Base-by-base conservation (phyloP, 371 early-diverging fungal genomes). In the Entomophthora muscae region DNA sequence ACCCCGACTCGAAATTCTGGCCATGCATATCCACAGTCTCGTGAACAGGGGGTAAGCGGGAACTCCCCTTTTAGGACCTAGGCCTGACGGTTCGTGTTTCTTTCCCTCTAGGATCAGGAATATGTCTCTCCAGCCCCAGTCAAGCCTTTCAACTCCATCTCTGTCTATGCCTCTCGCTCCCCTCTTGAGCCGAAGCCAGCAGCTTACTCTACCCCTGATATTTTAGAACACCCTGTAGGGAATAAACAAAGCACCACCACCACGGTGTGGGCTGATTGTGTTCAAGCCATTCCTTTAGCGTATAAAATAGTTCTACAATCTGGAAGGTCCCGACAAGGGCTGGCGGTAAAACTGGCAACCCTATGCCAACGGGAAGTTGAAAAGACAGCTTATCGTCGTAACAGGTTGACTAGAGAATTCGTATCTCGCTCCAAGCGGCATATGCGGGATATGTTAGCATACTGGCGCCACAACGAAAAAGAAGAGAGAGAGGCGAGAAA, bases 391-490 rank as follows among this genome's bases (percentile, higher is more conserved):
- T 53, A 64, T 3, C 71, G 71, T 12, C 54, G 66, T 2, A 66
- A 68, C 27, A 71, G 67, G 63, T 57, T 67, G 1, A 66, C 64
- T 53, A 68, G 67, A 22, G 71, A 71, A 3, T 53, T 68, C 5
- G 70, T 68, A 23, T 27, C 57, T 3, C 52, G 66, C 29, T 69
- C 73, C 0, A 65, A 68, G 24, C 66, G 69, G 30, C 68, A 65
- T 32, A 73, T 66, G 52, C 65, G 69, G 1, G 71, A 89, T 72
- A 85, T 90, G 85, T 70, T 89, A 21, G 53, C 83, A 24, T 91
- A 88, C 69, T 93, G 94, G 94, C 89, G 88, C 69, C 81, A 83
- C 63, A 86, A 94, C 67, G 92, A 91, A 68, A 83, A 82, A 67
- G 90, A 91, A 70, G 93, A 89, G 69, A 78, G 90, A n/a, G 96